phyloP scores from a whole-genome alignment of 179 eudicot species.

The Heliamphora pulchella region DNA sequence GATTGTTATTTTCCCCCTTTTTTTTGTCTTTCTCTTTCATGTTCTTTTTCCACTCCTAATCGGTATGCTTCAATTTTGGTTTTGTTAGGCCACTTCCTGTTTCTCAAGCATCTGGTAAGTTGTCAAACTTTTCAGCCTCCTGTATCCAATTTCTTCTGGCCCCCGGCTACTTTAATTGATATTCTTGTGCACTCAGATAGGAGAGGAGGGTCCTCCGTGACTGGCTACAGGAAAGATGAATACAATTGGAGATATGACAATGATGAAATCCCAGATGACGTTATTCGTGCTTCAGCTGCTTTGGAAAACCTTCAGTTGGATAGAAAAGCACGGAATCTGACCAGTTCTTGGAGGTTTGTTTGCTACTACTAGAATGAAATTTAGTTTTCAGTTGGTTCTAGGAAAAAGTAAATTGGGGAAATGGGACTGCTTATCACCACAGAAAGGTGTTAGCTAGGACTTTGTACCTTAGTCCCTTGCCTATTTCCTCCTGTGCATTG shows the following conservation, averaged over 20 bases:
- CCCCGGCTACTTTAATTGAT: neutral
- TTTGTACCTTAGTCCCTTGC: neutral
- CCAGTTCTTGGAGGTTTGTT: constrained; percentile 83
- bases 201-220: constrained; percentile 70
- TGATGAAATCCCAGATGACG: constrained; percentile 74
- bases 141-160: constrained; percentile 5
- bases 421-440: neutral
- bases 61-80: constrained; percentile 15
- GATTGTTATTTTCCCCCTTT: neutral
- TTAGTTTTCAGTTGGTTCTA: neutral
- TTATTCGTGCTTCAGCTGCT: constrained; percentile 73
- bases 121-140: neutral
- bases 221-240: constrained; percentile 81
- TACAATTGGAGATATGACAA: constrained; percentile 77
- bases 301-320: constrained; percentile 84
- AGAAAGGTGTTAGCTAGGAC: no score
- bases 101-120: constrained; percentile 83
- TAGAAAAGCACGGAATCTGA: constrained; percentile 79
- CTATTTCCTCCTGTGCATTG: neutral
- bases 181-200: constrained; percentile 40
- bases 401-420: neutral
- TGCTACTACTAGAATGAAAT: constrained; percentile 2
- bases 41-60: neutral
- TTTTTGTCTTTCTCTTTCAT: neutral
- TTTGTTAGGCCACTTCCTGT: constrained; percentile 50